phyloP scores from a whole-genome alignment of 2,329 filamentous ascomycete species.

The Colletotrichum sp. region DNA sequence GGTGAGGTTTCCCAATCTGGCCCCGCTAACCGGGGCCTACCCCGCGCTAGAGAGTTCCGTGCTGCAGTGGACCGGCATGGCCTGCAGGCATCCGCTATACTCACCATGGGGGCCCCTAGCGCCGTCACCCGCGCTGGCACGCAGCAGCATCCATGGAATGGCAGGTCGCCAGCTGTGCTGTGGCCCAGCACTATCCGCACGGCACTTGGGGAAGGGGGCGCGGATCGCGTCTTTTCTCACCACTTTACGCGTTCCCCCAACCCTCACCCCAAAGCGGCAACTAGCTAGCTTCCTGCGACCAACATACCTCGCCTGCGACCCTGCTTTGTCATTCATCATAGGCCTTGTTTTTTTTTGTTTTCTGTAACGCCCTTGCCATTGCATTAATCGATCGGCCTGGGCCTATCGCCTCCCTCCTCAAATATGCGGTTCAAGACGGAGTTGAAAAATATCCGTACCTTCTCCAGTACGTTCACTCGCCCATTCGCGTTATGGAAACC shows the following conservation, averaged over 20 bases:
- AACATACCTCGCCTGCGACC: not conserved
- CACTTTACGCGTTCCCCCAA: not conserved
- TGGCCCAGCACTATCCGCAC: not conserved
- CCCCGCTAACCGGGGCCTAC: constrained; percentile 7
- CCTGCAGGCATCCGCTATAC: not conserved
- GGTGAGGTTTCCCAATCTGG: constrained; percentile 13
- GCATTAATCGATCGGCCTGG: not conserved
- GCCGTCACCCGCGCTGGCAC: not conserved
- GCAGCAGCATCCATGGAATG: not conserved
- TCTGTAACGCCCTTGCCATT: not conserved
- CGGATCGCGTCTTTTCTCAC: not conserved
- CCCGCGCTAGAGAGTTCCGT: constrained; percentile 14
- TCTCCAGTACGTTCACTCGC: constrained; percentile 56
- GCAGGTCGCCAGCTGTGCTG: not conserved
- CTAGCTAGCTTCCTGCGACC: not conserved
- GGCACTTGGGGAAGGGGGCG: not conserved
- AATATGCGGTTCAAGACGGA: constrained; percentile 72
- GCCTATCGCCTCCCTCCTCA: not conserved
- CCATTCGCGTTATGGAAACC: not conserved
- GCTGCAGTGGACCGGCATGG: not conserved
- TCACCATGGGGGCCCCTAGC: not conserved
- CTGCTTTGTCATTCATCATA: not conserved
- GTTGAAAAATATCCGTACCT: constrained; percentile 69
- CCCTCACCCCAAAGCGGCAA: not conserved
- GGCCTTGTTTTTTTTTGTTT: not conserved